A percentile compares a stretch with the other conserved stretches of the same genome.
Conservation (phyloP, 2,329 filamentous ascomycete species). For the Cryphonectria carpinicola region DNA sequence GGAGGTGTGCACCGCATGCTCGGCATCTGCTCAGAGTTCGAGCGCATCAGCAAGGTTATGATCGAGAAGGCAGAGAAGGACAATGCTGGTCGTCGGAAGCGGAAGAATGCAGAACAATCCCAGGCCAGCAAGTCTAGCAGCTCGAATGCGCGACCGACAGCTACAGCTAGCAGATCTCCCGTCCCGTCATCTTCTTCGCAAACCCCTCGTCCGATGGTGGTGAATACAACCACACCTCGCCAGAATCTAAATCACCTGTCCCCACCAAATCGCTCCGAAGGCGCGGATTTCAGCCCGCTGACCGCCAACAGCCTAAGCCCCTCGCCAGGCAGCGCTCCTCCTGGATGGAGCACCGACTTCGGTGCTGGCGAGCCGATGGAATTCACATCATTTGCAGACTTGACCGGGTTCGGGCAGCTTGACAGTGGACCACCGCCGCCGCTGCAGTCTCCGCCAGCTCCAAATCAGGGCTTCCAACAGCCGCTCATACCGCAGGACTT, state of each 20-base stretch:
- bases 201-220: constrained; percentile 38
- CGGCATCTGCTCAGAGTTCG: constrained; percentile 92
- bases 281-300: constrained; percentile 44
- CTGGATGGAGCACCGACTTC: constrained; percentile 53
- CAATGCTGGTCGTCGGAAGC: constrained; percentile 76
- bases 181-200: constrained; percentile 34
- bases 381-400: constrained; percentile 46
- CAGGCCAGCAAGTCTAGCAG: constrained; percentile 20
- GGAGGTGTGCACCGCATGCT: constrained; percentile 94
- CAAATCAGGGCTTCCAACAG: constrained; percentile 66
- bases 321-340: constrained; percentile 50
- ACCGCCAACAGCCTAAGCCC: constrained; percentile 43
- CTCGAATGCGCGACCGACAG: constrained; percentile 15
- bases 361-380: constrained; percentile 38
- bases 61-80: constrained; percentile 92
- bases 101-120: constrained; percentile 60
- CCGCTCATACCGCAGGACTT: constrained; percentile 91
- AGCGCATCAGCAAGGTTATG: constrained; percentile 87
- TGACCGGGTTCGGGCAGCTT: constrained; percentile 48
- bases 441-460: constrained; percentile 42
- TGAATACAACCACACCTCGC: constrained; percentile 38
- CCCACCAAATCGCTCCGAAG: constrained; percentile 34
- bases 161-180: constrained; percentile 12
- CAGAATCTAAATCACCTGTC: constrained; percentile 37
- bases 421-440: constrained; percentile 32